A percentile compares a stretch with the other conserved stretches of the same genome.
Evolutionary conservation across 2,329 filamentous ascomycete genomes (phyloP).

Genomic region (Aspergillus aculeatus): DNA sequence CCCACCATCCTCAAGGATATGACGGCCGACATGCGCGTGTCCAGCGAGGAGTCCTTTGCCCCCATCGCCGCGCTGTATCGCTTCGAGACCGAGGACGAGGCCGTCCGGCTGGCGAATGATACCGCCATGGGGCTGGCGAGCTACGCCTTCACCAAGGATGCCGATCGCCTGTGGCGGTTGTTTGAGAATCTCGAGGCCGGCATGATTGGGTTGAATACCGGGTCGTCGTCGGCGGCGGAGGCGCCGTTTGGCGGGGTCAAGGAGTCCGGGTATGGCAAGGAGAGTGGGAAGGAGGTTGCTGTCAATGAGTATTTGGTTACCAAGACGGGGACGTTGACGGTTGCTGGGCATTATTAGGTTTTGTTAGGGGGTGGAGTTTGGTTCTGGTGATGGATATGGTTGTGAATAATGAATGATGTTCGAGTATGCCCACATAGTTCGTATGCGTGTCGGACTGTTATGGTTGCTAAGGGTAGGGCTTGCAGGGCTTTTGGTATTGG

Average conservation of each 20-base stretch:
- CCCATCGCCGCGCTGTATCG: constrained; percentile 63
- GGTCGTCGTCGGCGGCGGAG: constrained; percentile 65
- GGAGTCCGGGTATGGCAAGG: constrained; percentile 67
- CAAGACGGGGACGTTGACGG: constrained; percentile 64
- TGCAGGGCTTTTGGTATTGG: too few relatives aligned
- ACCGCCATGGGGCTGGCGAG: constrained; percentile 66
- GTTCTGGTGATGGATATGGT: too few relatives aligned
- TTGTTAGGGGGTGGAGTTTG: too few relatives aligned
- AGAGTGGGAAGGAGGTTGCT: constrained; percentile 65
- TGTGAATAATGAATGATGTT: too few relatives aligned
- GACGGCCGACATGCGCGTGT: constrained; percentile 57
- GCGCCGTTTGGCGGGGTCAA: constrained; percentile 68
- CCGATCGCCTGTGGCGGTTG: constrained; percentile 64
- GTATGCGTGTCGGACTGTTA: too few relatives aligned
- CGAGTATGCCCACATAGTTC: too few relatives aligned
- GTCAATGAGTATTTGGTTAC: constrained; percentile 62
- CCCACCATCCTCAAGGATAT: constrained; percentile 64
- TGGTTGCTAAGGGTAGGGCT: too few relatives aligned
- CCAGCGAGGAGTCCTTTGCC: constrained; percentile 64
- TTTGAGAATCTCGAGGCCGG: constrained; percentile 67
- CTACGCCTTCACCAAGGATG: constrained; percentile 67
- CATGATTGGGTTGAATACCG: constrained; percentile 67
- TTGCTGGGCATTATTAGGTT: constrained; percentile 54
- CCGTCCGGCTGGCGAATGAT: constrained; percentile 58
- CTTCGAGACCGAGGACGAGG: constrained; percentile 67